Conservation (phyloP, 208 protist genomes). For the Acanthamoeba triangularis region DNA sequence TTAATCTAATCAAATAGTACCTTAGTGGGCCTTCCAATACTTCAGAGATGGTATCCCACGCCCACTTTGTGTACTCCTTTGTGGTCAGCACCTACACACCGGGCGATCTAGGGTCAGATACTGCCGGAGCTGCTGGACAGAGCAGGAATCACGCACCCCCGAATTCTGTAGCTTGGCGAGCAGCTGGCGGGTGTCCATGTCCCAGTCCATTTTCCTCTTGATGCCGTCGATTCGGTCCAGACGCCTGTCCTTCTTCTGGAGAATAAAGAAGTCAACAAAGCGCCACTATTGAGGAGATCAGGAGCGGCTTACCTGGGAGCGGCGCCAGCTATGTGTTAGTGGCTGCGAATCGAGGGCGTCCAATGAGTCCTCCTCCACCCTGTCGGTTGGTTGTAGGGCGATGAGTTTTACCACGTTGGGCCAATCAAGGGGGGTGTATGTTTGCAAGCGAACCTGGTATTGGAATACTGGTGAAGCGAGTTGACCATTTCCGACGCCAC, state of each 20-base stretch:
- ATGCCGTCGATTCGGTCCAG: slow-evolving; percentile 81
- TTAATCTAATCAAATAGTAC: not conserved
- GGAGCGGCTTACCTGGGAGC: not conserved
- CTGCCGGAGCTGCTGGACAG: not conserved
- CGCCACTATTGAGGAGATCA: not conserved
- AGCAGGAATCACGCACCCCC: slow-evolving; percentile 67
- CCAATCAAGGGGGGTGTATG: not conserved
- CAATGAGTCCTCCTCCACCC: not conserved
- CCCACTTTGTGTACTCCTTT: slow-evolving; percentile 82
- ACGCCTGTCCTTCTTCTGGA: slow-evolving; percentile 72
- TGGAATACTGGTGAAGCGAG: slow-evolving; percentile 70
- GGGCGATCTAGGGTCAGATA: not conserved
- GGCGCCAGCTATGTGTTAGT: not conserved
- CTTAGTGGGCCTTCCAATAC: slow-evolving; percentile 82
- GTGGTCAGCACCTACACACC: slow-evolving; percentile 74
- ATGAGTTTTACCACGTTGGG: not conserved
- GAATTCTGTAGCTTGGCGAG: slow-evolving; percentile 78
- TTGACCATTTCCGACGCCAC: slow-evolving; percentile 55
- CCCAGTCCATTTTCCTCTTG: slow-evolving; percentile 84
- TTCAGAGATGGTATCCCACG: slow-evolving; percentile 83
- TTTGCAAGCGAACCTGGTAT: not conserved
- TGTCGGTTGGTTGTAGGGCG: not conserved
- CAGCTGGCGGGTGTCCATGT: slow-evolving; percentile 82
- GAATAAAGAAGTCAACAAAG: not conserved
- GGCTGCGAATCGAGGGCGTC: not conserved